These are phyloP conservation scores for Amanita polypyramis DNA, from an alignment of 768 basidiomycete genomes.

Conservation along the genomic window DNA sequence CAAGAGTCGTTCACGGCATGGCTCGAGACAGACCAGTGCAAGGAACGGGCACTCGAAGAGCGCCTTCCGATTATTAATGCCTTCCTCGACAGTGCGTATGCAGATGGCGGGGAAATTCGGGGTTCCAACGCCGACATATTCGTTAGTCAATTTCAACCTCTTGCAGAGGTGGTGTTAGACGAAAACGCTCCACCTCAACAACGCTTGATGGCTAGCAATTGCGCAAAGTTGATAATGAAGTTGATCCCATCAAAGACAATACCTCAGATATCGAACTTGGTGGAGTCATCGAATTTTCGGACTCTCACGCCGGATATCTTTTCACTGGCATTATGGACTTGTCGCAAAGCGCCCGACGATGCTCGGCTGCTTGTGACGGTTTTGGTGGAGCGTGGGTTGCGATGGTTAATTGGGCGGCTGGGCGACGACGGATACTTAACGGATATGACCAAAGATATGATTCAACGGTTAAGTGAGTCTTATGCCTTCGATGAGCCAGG, in stretches of 20 bases:
- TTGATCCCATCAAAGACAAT: slow-evolving; percentile 16
- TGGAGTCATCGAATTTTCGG: slow-evolving; percentile 17
- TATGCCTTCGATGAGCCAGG: neutral
- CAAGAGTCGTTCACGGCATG: slow-evolving; percentile 24
- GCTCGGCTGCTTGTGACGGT: slow-evolving; percentile 14
- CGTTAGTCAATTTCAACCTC: neutral
- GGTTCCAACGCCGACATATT: neutral
- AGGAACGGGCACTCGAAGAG: slow-evolving; percentile 15
- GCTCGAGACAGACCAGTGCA: slow-evolving; percentile 24
- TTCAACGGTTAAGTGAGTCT: slow-evolving; percentile 30
- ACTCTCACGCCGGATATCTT: slow-evolving; percentile 20
- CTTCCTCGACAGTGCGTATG: slow-evolving; percentile 29
- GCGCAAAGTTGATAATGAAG: slow-evolving; percentile 7
- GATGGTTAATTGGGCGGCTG: slow-evolving; percentile 41
- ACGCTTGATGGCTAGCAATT: slow-evolving; percentile 12
- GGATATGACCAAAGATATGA: slow-evolving; percentile 11
- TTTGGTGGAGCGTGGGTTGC: slow-evolving; percentile 36
- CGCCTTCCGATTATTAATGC: slow-evolving; percentile 32
- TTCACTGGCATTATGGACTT: slow-evolving; percentile 20
- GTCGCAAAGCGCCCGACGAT: slow-evolving; percentile 10
- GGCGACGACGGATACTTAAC: slow-evolving; percentile 19
- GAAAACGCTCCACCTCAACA: slow-evolving; percentile 9
- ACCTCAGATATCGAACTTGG: slow-evolving; percentile 15
- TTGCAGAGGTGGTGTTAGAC: slow-evolving; percentile 10
- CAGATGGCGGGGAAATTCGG: slow-evolving; percentile 8